phyloP scores from a whole-genome alignment of 1,284 basidiomycete genomes.

The Ganoderma lucidum region DNA sequence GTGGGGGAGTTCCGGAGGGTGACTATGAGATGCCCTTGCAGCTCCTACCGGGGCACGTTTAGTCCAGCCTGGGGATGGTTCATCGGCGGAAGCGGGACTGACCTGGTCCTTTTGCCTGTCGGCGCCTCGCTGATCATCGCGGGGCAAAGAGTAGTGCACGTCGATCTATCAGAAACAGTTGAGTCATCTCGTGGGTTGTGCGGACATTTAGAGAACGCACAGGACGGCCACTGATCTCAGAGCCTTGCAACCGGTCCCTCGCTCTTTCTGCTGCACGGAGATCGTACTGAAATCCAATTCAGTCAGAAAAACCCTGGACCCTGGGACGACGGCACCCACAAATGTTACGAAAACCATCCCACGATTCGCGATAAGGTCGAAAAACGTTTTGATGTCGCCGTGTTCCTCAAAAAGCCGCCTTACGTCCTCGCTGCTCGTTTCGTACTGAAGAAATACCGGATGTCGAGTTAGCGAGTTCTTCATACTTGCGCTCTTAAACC shows the following conservation, averaged over 20 bases:
- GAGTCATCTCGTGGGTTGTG: conserved; percentile 5
- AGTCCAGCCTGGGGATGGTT: conserved; percentile 11
- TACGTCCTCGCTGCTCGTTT: conserved; percentile 87
- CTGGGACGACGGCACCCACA: conserved; percentile 61
- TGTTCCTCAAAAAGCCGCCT: conserved; percentile 87
- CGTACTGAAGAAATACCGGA: conserved; percentile 72
- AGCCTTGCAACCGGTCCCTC: conserved; percentile 87
- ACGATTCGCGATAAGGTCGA: conserved; percentile 91
- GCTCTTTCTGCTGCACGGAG: conserved; percentile 91
- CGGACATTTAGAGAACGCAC: conserved; percentile 54
- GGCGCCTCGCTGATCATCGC: conserved; percentile 83
- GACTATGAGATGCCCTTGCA: conserved; percentile 86
- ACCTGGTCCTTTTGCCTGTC: conserved; percentile 92
- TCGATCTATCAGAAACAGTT: conserved; percentile 74
- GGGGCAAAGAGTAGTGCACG: conserved; percentile 96
- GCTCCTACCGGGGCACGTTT: conserved; percentile 49
- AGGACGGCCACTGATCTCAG: conserved; percentile 83
- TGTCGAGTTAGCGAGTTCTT: neutral
- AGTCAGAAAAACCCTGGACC: neutral
- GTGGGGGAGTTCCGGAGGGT: conserved; percentile 75
- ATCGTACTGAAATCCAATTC: conserved; percentile 72
- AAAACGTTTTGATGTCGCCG: conserved; percentile 97
- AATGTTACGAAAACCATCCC: conserved; percentile 99
- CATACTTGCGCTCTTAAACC: neutral
- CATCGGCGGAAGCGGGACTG: conserved; percentile 29